phyloP scores from a whole-genome alignment of 768 basidiomycete species.

The Tulasnella sp. region DNA sequence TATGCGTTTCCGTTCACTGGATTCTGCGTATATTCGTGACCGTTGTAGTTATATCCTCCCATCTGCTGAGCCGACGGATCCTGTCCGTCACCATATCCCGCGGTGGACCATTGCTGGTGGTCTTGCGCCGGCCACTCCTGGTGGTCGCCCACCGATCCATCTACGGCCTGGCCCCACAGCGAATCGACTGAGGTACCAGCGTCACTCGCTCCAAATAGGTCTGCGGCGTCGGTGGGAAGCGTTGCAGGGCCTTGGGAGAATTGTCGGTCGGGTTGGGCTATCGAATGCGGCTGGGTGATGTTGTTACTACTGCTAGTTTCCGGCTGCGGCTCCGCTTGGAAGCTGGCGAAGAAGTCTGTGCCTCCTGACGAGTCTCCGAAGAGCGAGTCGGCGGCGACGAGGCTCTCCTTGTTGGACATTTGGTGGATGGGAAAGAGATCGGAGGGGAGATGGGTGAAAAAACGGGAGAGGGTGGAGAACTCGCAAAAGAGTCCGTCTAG shows the following conservation, averaged over 20 bases:
- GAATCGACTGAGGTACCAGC: background rate
- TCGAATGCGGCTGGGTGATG: background rate
- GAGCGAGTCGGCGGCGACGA: conserved; percentile 53
- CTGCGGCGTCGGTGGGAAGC: conserved; percentile 1
- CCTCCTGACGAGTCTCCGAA: conserved; percentile 54
- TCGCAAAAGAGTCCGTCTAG: background rate
- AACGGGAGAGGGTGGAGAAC: background rate
- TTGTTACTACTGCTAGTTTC: background rate
- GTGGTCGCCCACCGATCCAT: background rate
- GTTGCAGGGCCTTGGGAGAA: conserved; percentile 1
- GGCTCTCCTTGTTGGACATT: conserved; percentile 9
- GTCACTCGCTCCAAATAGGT: conserved; percentile 1
- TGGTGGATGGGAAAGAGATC: background rate
- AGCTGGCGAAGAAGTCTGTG: conserved; percentile 51
- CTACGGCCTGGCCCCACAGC: background rate
- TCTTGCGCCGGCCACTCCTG: conserved; percentile 1
- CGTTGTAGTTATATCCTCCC: conserved; percentile 13
- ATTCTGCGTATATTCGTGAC: conserved; percentile 26
- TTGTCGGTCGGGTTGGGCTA: background rate
- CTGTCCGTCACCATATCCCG: conserved; percentile 10
- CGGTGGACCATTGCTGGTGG: background rate
- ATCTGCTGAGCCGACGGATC: conserved; percentile 9
- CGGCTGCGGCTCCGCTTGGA: conserved; percentile 24
- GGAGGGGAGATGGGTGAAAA: background rate
- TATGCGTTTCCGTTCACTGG: conserved; percentile 18